Base-by-base conservation (phyloP, 2,329 filamentous ascomycete species). In the Pseudogymnoascus sp. region DNA sequence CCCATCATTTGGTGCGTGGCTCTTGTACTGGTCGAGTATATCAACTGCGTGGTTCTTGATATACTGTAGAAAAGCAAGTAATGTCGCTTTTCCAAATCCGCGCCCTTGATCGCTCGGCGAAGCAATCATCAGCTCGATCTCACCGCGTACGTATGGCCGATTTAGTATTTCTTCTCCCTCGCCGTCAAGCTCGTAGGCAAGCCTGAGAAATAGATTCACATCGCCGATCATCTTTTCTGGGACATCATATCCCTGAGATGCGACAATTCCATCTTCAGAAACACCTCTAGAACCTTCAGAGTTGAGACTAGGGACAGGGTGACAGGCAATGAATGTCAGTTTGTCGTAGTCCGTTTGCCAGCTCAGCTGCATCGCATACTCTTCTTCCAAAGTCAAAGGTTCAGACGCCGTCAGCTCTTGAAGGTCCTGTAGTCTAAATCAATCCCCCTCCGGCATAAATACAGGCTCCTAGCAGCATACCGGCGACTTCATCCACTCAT, bases 41-140 rank as follows among this genome's bases (percentile, higher is more conserved):
- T 67, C 73, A 0, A 68, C 67, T 24, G 83, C 71, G 60, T 88
- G 77, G 0, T 71, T 71, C 4, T 78, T 66, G 5, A 96, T 77
- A 69, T 92, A 97, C 50, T 78, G 73, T 58, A 97, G 69, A 61
- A 97, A 88, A 0, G 84, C 76, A 2, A 84, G 71, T 1, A 96
- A 78, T 0, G 88, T 83, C 0, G 83, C 81, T 4, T 79, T 77
- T 0, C 90, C 92, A 5, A 85, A 76, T 0, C 91, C 91, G 6
- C 78, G 76, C 0, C 87, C 78, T 24, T 86, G 84, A 31, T 84
- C 75, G 0, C 72, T 69, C 4, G 74, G 74, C 1, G 77, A 75
- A 0, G 91, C 91, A 64, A 96, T 86, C 92, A 96, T 96, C 65
- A 96, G 82, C 73, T 96, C 90, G 5, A 96, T 74, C 70, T 96